A percentile compares a stretch with the other conserved stretches of the same genome.
phyloP scores from a whole-genome alignment of 2,329 filamentous ascomycete genomes.

The Venturia pyrina region DNA sequence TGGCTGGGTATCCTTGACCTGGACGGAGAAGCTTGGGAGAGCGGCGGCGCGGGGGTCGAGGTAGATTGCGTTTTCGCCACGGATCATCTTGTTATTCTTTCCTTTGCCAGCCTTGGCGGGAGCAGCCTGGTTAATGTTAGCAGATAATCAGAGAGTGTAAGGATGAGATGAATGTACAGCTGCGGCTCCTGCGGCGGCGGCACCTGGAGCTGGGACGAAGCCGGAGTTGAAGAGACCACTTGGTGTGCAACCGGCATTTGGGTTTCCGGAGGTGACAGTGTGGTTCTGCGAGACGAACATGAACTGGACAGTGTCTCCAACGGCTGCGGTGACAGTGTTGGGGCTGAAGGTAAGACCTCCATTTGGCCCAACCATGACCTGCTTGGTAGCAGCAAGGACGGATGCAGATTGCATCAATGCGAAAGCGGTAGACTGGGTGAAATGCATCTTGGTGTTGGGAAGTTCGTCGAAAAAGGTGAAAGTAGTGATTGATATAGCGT shows the following conservation, averaged over 20 bases:
- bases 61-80: slow-evolving; percentile 8
- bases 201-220: slow-evolving; percentile 22
- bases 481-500: not conserved
- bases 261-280: slow-evolving; percentile 27
- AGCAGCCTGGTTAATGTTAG: not conserved
- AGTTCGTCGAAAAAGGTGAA: not conserved
- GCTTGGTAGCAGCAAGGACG: slow-evolving; percentile 23
- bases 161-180: not conserved
- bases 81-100: slow-evolving; percentile 6
- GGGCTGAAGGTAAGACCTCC: slow-evolving; percentile 24
- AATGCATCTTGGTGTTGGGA: slow-evolving; percentile 26
- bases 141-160: too few species aligned
- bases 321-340: slow-evolving; percentile 23
- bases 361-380: slow-evolving; percentile 22
- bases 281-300: slow-evolving; percentile 30
- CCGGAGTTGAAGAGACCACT: slow-evolving; percentile 28
- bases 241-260: slow-evolving; percentile 26
- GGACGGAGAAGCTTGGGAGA: slow-evolving; percentile 22
- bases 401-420: slow-evolving; percentile 21
- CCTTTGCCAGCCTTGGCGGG: not conserved
- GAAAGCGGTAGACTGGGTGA: slow-evolving; percentile 22
- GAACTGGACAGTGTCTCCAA: slow-evolving; percentile 29
- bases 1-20: slow-evolving; percentile 26
- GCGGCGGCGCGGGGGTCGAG: not conserved
- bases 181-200: slow-evolving; percentile 12